These are phyloP conservation scores for Cystobasidium ongulense DNA, from an alignment of 768 basidiomycete species.

Conservation along the genomic window DNA sequence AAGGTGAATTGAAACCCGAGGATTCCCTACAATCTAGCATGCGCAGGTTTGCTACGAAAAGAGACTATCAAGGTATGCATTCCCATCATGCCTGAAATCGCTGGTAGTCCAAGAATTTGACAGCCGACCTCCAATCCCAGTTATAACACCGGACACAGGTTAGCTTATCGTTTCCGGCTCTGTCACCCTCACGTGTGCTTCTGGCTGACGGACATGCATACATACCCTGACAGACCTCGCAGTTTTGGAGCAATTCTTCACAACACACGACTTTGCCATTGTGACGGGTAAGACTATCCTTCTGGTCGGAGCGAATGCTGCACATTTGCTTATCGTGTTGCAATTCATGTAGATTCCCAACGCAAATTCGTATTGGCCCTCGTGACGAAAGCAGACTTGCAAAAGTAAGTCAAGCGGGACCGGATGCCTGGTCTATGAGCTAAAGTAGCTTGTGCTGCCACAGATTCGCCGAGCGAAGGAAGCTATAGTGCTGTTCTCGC, in stretches of 20 bases:
- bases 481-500: not conserved
- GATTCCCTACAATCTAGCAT: not conserved
- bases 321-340: not conserved
- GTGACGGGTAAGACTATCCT: constrained; percentile 14
- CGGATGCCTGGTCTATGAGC: no score
- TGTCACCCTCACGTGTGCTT: not conserved
- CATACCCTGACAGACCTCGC: constrained; percentile 9
- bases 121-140: no score
- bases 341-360: constrained; percentile 1
- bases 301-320: not conserved
- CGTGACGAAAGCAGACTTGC: constrained; percentile 25
- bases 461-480: constrained; percentile 20
- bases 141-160: constrained; percentile 31
- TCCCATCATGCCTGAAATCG: not conserved
- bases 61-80: constrained; percentile 24
- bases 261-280: constrained; percentile 12
- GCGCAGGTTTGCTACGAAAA: constrained; percentile 13
- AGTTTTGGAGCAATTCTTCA: constrained; percentile 19
- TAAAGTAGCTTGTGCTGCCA: no score
- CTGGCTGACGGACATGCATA: not conserved
- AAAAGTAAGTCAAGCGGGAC: not conserved
- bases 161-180: not conserved
- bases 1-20: not conserved
- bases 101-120: no score
- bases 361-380: constrained; percentile 27